Conservation (phyloP, 2,329 filamentous ascomycete genomes). For the Trichoderma endophyticum region DNA sequence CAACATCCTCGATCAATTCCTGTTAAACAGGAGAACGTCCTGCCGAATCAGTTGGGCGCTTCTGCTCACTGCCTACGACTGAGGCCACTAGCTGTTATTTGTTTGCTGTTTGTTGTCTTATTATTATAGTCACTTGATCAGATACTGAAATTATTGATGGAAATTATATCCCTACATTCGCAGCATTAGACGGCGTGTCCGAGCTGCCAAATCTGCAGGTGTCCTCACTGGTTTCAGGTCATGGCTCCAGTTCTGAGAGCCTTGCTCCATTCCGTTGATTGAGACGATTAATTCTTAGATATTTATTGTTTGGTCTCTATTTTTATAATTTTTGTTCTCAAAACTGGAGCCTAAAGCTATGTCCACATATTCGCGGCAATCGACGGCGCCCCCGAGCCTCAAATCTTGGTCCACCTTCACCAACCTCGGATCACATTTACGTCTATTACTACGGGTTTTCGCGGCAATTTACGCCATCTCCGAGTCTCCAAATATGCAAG, state of each 20-base stretch:
- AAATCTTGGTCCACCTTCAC: not conserved
- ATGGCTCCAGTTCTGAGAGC: not conserved
- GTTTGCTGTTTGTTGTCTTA: not conserved
- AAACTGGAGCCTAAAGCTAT: not conserved
- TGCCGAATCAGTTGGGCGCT: not conserved
- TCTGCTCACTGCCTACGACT: not conserved
- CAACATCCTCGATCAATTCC: not conserved
- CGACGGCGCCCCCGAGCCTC: not conserved
- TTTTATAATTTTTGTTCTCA: not conserved
- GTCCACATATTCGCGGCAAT: not conserved
- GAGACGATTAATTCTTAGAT: not conserved
- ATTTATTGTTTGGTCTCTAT: not conserved
- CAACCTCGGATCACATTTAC: not conserved
- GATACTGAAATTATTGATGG: not conserved
- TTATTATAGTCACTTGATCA: not conserved
- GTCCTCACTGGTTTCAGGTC: not conserved
- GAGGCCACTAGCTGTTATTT: not conserved
- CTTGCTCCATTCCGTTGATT: not conserved
- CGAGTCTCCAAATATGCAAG: not conserved
- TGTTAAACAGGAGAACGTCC: not conserved
- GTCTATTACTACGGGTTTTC: not conserved
- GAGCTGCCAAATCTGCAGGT: not conserved
- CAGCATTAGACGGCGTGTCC: not conserved
- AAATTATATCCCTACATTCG: not conserved
- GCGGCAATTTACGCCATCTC: not conserved